These are phyloP conservation scores for Stipa capillata DNA, from an alignment of 176 grass and related monocot genomes.

Conservation along the genomic window DNA sequence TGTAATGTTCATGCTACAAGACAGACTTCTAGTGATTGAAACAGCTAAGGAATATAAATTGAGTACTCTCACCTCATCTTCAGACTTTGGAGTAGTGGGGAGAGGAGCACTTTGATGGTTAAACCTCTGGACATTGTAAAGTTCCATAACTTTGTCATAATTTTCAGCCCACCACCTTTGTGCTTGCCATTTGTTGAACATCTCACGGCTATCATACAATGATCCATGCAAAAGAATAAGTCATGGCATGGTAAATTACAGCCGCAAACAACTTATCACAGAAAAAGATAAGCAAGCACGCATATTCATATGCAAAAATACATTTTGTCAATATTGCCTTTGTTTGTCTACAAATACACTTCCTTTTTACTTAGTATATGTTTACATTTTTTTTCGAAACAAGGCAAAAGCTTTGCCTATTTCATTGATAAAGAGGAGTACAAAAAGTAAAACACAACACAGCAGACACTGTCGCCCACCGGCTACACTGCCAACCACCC, in stretches of 20 bases:
- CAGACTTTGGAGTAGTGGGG: constrained; percentile 72
- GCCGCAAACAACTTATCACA: not conserved
- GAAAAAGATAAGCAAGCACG: not conserved
- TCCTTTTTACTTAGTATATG: not conserved
- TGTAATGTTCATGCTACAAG: not conserved
- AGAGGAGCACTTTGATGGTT: constrained; percentile 64
- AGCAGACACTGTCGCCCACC: too few species aligned
- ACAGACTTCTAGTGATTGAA: not conserved
- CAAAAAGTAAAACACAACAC: too few species aligned
- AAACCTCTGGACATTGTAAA: constrained; percentile 97
- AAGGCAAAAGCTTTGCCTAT: too few species aligned
- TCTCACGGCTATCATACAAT: constrained; percentile 57
- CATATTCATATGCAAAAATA: too few species aligned
- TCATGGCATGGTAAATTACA: not conserved
- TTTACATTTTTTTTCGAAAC: too few species aligned
- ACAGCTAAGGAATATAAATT: not conserved
- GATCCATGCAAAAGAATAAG: not conserved
- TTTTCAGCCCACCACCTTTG: constrained; percentile 99
- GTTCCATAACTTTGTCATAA: constrained; percentile 92
- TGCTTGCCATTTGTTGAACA: constrained; percentile 97
- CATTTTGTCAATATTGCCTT: not conserved
- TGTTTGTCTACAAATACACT: not conserved
- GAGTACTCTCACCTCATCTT: constrained; percentile 58
- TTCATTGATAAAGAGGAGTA: too few species aligned
- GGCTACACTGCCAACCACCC: too few species aligned